A percentile compares a stretch with the other conserved stretches of the same genome.
phyloP scores from a whole-genome alignment of 768 basidiomycete genomes.

The Tubosaeta sp. region DNA sequence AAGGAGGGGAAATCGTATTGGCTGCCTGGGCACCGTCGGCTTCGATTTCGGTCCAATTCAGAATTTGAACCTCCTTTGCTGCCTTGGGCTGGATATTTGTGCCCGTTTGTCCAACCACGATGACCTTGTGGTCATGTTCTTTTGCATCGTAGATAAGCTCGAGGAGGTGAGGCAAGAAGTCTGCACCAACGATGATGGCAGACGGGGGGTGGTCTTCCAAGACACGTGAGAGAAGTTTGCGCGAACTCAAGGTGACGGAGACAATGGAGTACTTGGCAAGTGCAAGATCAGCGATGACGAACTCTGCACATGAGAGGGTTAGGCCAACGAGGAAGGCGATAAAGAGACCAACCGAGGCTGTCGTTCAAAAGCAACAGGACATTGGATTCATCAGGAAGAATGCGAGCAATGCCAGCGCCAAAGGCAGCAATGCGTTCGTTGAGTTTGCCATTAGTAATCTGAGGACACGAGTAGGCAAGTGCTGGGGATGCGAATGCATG shows the following conservation, averaged over 20 bases:
- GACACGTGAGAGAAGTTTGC: constrained; percentile 58
- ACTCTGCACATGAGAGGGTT: constrained; percentile 44
- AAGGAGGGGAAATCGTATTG: constrained; percentile 39
- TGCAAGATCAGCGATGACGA: constrained; percentile 75
- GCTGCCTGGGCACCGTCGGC: constrained; percentile 52
- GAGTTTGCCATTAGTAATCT: constrained; percentile 74
- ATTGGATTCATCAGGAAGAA: constrained; percentile 55
- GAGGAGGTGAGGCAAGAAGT: constrained; percentile 63
- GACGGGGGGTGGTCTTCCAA: constrained; percentile 63
- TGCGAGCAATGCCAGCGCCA: constrained; percentile 64
- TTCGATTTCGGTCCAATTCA: constrained; percentile 69
- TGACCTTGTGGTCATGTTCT: constrained; percentile 52
- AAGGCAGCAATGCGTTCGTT: constrained; percentile 68
- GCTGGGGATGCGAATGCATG: background rate
- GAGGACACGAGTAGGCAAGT: background rate
- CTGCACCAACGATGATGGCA: constrained; percentile 69
- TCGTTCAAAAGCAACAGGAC: constrained; percentile 80
- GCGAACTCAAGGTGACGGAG: constrained; percentile 61
- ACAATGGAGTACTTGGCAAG: constrained; percentile 65
- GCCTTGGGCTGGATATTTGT: constrained; percentile 43
- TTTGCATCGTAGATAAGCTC: constrained; percentile 65
- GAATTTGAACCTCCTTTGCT: constrained; percentile 50
- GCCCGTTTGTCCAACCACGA: constrained; percentile 68
- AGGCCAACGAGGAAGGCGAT: background rate
- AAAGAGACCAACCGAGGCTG: constrained; percentile 51